Evolutionary conservation across 768 basidiomycete genomes (phyloP).

Genomic region (Baorangia bicolor): DNA sequence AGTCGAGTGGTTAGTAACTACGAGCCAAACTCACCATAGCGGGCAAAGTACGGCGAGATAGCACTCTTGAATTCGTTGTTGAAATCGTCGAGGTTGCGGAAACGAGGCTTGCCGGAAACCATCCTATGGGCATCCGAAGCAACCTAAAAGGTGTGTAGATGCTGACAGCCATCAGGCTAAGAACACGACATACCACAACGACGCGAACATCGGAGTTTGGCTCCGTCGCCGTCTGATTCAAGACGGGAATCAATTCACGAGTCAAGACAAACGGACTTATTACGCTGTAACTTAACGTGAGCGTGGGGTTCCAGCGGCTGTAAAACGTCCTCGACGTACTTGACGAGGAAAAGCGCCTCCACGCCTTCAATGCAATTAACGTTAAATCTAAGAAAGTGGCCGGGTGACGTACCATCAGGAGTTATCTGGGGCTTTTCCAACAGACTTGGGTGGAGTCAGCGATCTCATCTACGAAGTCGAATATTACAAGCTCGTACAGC

Average conservation of each 20-base stretch:
- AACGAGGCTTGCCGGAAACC: slow-evolving; percentile 22
- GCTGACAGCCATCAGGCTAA: not conserved
- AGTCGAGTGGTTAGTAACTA: not conserved
- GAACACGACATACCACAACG: slow-evolving; percentile 44
- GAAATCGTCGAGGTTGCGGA: slow-evolving; percentile 35
- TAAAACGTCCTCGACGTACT: slow-evolving; percentile 31
- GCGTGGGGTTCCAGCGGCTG: not conserved
- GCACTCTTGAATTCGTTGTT: slow-evolving; percentile 35
- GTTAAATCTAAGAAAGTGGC: not conserved
- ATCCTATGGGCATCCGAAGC: slow-evolving; percentile 30
- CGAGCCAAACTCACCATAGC: slow-evolving; percentile 34
- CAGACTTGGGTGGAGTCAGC: slow-evolving; percentile 17
- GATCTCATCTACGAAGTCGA: not conserved
- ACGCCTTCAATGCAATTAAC: slow-evolving; percentile 31
- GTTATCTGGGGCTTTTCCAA: slow-evolving; percentile 21
- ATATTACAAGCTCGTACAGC: slow-evolving; percentile 33
- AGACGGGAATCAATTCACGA: slow-evolving; percentile 49
- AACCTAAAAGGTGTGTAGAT: slow-evolving; percentile 25
- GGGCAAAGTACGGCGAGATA: slow-evolving; percentile 14
- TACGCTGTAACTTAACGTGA: slow-evolving; percentile 32
- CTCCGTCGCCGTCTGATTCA: slow-evolving; percentile 47
- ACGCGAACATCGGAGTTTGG: slow-evolving; percentile 58
- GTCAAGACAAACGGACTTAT: slow-evolving; percentile 59
- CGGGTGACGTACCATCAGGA: slow-evolving; percentile 25
- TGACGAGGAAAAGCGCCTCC: slow-evolving; percentile 41